phyloP scores from a whole-genome alignment of 2,329 filamentous ascomycete genomes.

The Verticillium nonalfalfae region DNA sequence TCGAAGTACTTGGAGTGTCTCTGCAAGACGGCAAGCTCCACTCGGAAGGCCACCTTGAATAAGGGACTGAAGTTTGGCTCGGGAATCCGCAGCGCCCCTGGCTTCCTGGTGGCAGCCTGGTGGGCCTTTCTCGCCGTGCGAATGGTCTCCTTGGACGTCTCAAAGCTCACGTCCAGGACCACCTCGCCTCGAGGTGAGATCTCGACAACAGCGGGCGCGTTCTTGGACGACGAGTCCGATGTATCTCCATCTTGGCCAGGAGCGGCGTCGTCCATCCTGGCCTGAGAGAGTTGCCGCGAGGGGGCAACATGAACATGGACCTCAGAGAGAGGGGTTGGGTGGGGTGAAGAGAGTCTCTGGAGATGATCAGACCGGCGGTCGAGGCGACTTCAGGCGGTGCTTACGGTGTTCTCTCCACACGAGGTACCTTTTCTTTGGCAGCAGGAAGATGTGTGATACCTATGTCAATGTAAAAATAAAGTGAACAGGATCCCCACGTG shows the following conservation, averaged over 20 bases:
- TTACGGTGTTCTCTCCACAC: neutral
- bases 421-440: neutral
- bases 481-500: neutral
- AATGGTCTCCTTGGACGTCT: conserved; percentile 48
- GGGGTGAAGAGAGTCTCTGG: neutral
- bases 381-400: neutral
- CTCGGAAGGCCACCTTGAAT: conserved; percentile 48
- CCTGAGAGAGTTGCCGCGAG: neutral
- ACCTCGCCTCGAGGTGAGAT: conserved; percentile 57
- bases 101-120: conserved; percentile 21
- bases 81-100: conserved; percentile 15
- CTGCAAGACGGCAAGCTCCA: conserved; percentile 49
- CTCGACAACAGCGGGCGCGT: conserved; percentile 32
- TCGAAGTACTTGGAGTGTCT: conserved; percentile 64
- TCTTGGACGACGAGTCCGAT: conserved; percentile 11
- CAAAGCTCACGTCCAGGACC: conserved; percentile 60
- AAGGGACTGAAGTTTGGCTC: conserved; percentile 26
- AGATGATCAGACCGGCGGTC: neutral
- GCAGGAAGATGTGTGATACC: neutral
- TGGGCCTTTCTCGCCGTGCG: conserved; percentile 34
- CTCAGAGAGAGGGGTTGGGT: neutral
- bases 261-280: conserved; percentile 16
- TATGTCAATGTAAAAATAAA: neutral
- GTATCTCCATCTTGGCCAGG: conserved; percentile 15
- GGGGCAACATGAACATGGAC: conserved; percentile 4